These are phyloP conservation scores for Stylosanthes scabra DNA, from an alignment of 331 rosid species.

Conservation along the genomic window DNA sequence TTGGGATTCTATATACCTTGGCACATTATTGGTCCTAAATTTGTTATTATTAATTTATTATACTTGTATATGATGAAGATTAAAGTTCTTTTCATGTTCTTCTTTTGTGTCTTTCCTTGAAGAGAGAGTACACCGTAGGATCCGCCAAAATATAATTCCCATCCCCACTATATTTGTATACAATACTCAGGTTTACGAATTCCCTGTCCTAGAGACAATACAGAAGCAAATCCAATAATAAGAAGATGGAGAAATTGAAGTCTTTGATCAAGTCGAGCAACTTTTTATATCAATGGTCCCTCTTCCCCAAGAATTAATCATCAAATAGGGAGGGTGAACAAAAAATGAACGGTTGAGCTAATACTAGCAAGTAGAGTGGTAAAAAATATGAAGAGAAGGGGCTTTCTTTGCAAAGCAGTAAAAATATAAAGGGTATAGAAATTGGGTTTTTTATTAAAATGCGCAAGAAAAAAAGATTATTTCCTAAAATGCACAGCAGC, in stretches of 20 bases:
- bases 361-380: slow-evolving; percentile 16
- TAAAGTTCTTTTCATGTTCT: not conserved
- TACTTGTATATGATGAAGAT: not conserved
- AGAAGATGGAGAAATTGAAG: not conserved
- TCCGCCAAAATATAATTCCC: too few species aligned
- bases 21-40: not conserved
- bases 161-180: too few species aligned
- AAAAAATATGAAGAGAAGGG: not conserved
- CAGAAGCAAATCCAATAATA: not conserved
- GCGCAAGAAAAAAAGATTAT: too few species aligned
- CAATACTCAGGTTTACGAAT: too few species aligned
- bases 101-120: too few species aligned
- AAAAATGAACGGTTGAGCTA: slow-evolving; percentile 8
- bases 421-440: slow-evolving; percentile 30
- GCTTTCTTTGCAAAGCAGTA: slow-evolving; percentile 25
- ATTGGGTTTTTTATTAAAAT: too few species aligned
- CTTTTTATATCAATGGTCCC: slow-evolving; percentile 23
- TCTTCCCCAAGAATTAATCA: slow-evolving; percentile 19
- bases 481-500: too few species aligned
- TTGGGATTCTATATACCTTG: not conserved
- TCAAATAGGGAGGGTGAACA: slow-evolving; percentile 26
- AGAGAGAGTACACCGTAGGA: too few species aligned
- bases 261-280: slow-evolving; percentile 21
- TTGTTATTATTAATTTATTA: too few species aligned
- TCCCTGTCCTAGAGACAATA: too few species aligned